Conservation (phyloP, 257 asterid species). For the Solanum medicagineum region DNA sequence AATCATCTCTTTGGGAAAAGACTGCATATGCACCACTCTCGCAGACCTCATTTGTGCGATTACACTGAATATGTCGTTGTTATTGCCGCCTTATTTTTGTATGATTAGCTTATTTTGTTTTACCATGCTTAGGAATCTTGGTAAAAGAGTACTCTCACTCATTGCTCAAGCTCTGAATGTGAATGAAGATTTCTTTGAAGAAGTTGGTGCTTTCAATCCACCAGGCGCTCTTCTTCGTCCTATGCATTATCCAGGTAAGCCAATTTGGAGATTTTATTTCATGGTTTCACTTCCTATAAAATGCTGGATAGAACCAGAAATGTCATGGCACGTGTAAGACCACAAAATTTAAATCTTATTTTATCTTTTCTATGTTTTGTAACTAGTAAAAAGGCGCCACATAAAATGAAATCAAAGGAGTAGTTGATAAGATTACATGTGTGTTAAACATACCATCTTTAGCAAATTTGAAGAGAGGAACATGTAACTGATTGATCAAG, state of each 20-base stretch:
- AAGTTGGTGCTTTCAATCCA: constrained; percentile 31
- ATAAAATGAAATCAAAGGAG: not conserved
- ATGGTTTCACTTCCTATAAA: not conserved
- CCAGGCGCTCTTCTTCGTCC: constrained; percentile 36
- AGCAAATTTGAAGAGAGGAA: not conserved
- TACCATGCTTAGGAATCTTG: constrained; percentile 21
- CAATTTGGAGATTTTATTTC: not conserved
- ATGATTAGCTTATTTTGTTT: not conserved
- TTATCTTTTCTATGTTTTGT: not conserved
- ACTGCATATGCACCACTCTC: not conserved
- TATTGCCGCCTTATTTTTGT: not conserved
- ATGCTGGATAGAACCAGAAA: not conserved
- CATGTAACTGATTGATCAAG: not conserved
- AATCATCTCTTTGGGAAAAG: not conserved
- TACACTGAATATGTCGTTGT: not conserved
- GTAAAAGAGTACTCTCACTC: constrained; percentile 23
- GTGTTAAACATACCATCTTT: not conserved
- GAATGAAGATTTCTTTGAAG: constrained; percentile 38
- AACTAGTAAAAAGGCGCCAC: not conserved
- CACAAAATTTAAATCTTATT: not conserved
- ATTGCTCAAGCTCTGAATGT: constrained; percentile 37
- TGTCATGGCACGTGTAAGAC: not conserved
- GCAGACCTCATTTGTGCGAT: not conserved
- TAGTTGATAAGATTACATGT: not conserved
- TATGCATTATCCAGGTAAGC: constrained; percentile 40